A percentile compares a stretch with the other conserved stretches of the same genome.
These are phyloP conservation scores for Pythium angustatum DNA, from an alignment of 352 stramenopile species.

Conservation along the genomic window DNA sequence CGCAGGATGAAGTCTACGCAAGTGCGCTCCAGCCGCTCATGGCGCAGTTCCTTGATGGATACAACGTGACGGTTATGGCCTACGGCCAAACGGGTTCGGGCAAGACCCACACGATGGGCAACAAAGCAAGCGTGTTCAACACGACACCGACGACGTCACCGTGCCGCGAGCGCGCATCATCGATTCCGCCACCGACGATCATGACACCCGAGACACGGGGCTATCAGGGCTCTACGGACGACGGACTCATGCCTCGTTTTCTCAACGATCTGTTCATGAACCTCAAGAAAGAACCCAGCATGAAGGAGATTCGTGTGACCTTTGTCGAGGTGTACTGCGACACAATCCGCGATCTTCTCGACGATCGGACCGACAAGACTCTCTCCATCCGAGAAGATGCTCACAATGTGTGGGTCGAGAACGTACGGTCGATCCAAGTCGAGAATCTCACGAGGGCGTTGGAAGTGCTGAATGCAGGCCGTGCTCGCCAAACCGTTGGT, in stretches of 20 bases:
- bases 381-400: slow-evolving; percentile 42
- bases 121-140: slow-evolving; percentile 34
- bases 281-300: slow-evolving; percentile 41
- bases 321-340: slow-evolving; percentile 95
- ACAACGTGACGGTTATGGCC: slow-evolving; percentile 61
- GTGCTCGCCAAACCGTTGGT: slow-evolving; percentile 40
- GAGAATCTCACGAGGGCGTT: slow-evolving; percentile 41
- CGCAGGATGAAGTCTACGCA: slow-evolving; percentile 50
- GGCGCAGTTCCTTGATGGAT: slow-evolving; percentile 50
- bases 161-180: slow-evolving; percentile 22
- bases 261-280: slow-evolving; percentile 47
- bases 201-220: background rate
- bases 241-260: slow-evolving; percentile 56
- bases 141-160: slow-evolving; percentile 29
- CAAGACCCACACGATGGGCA: slow-evolving; percentile 61
- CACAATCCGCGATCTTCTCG: slow-evolving; percentile 90
- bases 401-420: slow-evolving; percentile 46
- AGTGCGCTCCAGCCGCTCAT: slow-evolving; percentile 46
- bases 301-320: slow-evolving; percentile 43
- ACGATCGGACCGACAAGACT: slow-evolving; percentile 34
- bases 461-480: slow-evolving; percentile 45
- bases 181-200: slow-evolving; percentile 18
- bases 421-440: slow-evolving; percentile 42
- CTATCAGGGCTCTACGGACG: slow-evolving; percentile 29
- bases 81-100: slow-evolving; percentile 62